These are phyloP conservation scores for Daphne laureola DNA, from an alignment of 441 rosid species.

Conservation along the genomic window DNA sequence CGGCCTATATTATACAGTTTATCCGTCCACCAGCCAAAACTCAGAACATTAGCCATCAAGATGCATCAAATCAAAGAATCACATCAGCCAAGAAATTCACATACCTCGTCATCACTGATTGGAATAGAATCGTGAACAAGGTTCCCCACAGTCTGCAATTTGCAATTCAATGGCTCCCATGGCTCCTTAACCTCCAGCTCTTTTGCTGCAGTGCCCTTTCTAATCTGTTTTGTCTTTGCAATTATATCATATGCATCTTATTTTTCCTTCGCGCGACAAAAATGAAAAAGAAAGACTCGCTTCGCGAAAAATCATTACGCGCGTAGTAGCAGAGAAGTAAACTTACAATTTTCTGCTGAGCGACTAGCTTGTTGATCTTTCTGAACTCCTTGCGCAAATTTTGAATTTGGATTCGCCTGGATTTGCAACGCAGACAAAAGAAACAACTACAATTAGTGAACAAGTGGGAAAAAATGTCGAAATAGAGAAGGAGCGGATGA, in stretches of 20 bases:
- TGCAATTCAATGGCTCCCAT: constrained; percentile 41
- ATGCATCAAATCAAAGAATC: background rate
- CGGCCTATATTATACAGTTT: constrained; percentile 34
- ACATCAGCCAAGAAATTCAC: background rate
- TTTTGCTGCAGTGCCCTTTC: constrained; percentile 37
- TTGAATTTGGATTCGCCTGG: constrained; percentile 68
- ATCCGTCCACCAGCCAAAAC: background rate
- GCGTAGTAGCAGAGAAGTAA: background rate
- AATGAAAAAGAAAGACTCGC: background rate
- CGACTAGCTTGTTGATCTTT: constrained; percentile 61
- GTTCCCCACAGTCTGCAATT: constrained; percentile 61
- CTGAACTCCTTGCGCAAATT: constrained; percentile 62
- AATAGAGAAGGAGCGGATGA: background rate
- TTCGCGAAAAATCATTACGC: background rate
- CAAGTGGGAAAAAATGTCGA: background rate
- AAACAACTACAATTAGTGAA: background rate
- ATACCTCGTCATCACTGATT: constrained; percentile 62
- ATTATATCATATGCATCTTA: constrained; percentile 59
- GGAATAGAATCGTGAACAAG: constrained; percentile 86
- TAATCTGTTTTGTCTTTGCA: constrained; percentile 44
- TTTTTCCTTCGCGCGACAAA: constrained; percentile 24
- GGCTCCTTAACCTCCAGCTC: constrained; percentile 64
- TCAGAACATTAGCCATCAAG: background rate
- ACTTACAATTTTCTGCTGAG: constrained; percentile 68
- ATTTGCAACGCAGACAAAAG: constrained; percentile 2